Base-by-base conservation (phyloP, 2,329 filamentous ascomycete species). In the Calonectria crousiana region DNA sequence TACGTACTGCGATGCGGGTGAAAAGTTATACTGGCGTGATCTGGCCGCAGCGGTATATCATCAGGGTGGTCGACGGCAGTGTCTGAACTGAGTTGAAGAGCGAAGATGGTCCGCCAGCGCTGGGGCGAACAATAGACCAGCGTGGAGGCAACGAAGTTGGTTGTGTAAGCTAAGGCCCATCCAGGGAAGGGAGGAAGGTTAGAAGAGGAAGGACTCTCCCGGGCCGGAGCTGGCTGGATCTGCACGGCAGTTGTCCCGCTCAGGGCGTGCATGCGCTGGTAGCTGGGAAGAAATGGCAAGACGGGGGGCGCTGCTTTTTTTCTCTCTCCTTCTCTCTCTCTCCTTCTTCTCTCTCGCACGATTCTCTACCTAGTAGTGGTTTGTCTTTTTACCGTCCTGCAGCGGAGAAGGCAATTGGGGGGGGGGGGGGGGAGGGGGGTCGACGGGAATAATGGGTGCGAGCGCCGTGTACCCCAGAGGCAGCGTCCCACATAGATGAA, bases 171-270 rank as follows among this genome's bases (percentile, higher is more conserved):
- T 65, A 44, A 53, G 68, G 56, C 47, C 68, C 64, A 49, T 65
- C 58, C 34, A 36, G 68, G 44, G 68, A 62, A 36, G 68, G 44
- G 68, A 62, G 68, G 36, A 36, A 52, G 53, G 68, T 51, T 51
- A 65, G 62, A 71, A 47, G 60, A 65, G 58, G 68, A 70, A 62
- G 68, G 58, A 65, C 38, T 51, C 66, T 68, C 44, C 58, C 58
- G 58, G 68, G 49, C 56, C 68, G 58, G 51, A 44, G 53, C 44
- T 47, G 44, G 56, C 49, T 71, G 36, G 68, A 71, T 71, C 68
- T 56, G 68, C 68, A 49, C 68, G 68, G 68, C 68, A 71, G 68
- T 71, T 71, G 68, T 51, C 68, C 51, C 41, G 49, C 32, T 64
- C 36, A 68, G 66, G 36, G 66, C 49, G 51, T 58, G 38, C 66